Evolutionary conservation across 75 land plant species (phyloP).

Genomic region (Sequoia sempervirens): DNA sequence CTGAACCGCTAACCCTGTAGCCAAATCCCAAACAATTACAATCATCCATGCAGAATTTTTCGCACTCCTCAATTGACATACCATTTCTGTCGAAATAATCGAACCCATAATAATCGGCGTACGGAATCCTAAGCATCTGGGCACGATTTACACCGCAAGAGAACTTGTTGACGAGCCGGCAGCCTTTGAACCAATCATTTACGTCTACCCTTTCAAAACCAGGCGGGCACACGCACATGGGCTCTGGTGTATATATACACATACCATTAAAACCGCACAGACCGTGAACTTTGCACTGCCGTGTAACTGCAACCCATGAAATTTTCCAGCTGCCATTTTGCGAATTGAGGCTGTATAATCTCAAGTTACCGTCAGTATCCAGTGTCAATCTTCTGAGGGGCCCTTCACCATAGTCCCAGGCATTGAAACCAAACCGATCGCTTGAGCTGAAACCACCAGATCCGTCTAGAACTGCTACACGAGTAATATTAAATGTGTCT

Average conservation of each 20-base stretch:
- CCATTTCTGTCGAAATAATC: slow-evolving; percentile 13
- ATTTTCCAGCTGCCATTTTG: too few relatives aligned
- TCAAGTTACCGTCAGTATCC: slow-evolving; percentile 26
- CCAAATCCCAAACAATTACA: slow-evolving; percentile 25
- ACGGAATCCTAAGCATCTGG: slow-evolving; percentile 18
- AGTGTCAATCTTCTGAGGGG: slow-evolving; percentile 22
- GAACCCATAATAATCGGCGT: slow-evolving; percentile 37
- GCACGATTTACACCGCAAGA: neutral
- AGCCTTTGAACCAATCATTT: slow-evolving; percentile 24
- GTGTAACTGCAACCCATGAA: too few relatives aligned
- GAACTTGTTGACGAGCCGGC: slow-evolving; percentile 26
- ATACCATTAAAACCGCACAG: too few relatives aligned
- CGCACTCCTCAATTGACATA: slow-evolving; percentile 21
- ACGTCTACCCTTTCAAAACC: too few relatives aligned
- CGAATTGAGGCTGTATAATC: slow-evolving; percentile 30
- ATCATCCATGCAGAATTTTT: slow-evolving; percentile 18
- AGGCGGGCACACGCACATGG: too few relatives aligned
- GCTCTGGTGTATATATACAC: too few relatives aligned
- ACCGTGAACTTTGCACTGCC: too few relatives aligned
- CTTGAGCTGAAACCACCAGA: slow-evolving; percentile 29
- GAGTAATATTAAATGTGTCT: slow-evolving; percentile 28
- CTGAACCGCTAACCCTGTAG: slow-evolving; percentile 20
- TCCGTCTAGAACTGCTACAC: slow-evolving; percentile 26
- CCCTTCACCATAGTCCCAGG: slow-evolving; percentile 33
- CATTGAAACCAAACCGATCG: slow-evolving; percentile 20